A percentile compares a stretch with the other conserved stretches of the same genome.
These are phyloP conservation scores for Rhizoctonia solani DNA, from an alignment of 1,284 basidiomycete species.

Conservation along the genomic window DNA sequence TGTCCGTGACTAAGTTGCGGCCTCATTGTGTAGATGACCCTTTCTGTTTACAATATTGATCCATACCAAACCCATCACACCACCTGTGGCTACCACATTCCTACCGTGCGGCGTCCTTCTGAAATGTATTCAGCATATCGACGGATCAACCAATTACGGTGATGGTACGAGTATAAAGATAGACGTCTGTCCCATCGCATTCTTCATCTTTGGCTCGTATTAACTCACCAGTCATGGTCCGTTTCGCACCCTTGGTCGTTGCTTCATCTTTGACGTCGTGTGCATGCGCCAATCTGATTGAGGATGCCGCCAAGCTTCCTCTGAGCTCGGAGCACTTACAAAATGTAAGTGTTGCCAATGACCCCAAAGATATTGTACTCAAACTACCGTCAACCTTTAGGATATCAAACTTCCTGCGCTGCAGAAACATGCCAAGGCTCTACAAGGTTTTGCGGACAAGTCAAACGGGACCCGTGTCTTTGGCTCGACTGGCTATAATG, in stretches of 20 bases:
- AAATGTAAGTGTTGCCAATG: neutral
- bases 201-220: neutral
- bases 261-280: constrained; percentile 5
- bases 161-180: neutral
- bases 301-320: constrained; percentile 5
- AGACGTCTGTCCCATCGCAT: neutral
- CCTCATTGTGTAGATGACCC: too few relatives aligned
- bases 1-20: too few relatives aligned
- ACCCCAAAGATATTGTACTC: neutral
- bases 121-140: neutral
- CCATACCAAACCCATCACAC: neutral
- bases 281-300: neutral
- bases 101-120: neutral
- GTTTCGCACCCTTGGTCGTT: neutral
- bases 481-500: constrained; percentile 22
- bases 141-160: neutral
- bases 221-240: neutral
- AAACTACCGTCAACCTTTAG: neutral
- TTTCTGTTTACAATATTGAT: too few relatives aligned
- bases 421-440: constrained; percentile 14
- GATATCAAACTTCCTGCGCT: constrained; percentile 15
- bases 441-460: constrained; percentile 25
- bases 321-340: constrained; percentile 18
- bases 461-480: constrained; percentile 30
- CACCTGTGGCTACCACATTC: constrained; percentile 2